These are phyloP conservation scores for Cetraspora pellucida DNA, from an alignment of 192 early-diverging fungal genomes.

Conservation along the genomic window DNA sequence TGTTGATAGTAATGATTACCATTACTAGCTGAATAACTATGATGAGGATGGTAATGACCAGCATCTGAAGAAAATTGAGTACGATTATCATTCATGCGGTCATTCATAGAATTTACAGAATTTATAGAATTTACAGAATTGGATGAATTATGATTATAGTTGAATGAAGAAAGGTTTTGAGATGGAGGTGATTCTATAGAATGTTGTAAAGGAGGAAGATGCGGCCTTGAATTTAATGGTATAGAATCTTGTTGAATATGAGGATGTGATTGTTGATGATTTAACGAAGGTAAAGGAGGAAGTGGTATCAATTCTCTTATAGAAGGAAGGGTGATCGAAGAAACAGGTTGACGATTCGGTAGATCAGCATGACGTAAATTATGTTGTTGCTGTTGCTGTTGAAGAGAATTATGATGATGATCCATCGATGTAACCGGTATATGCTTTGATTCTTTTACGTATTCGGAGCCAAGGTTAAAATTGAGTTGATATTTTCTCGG, in stretches of 20 bases:
- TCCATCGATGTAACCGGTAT: not conserved
- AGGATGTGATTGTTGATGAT: not conserved
- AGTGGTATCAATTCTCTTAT: conserved; percentile 11
- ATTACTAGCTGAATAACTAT: too few species aligned
- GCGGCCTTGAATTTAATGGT: too few species aligned
- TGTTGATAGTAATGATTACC: too few species aligned
- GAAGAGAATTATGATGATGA: not conserved
- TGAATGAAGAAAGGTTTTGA: too few species aligned
- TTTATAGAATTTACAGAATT: too few species aligned
- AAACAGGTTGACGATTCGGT: not conserved
- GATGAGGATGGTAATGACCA: too few species aligned
- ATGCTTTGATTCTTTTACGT: not conserved
- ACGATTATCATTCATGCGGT: too few species aligned
- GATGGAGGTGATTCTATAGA: too few species aligned
- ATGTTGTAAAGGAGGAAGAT: too few species aligned
- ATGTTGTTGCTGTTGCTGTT: not conserved
- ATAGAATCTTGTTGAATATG: not conserved
- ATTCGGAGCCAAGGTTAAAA: not conserved
- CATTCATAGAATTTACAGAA: too few species aligned
- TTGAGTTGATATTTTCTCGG: conserved; percentile 28
- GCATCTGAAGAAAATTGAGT: too few species aligned
- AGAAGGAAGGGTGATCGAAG: not conserved
- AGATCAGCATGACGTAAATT: not conserved
- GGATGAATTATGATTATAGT: too few species aligned
- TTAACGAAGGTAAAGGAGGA: not conserved